Evolutionary conservation across 306 rosid genomes (phyloP), one percentile per base, ranked within the genome.

Genomic region (Trichosanthes cucumerina): DNA sequence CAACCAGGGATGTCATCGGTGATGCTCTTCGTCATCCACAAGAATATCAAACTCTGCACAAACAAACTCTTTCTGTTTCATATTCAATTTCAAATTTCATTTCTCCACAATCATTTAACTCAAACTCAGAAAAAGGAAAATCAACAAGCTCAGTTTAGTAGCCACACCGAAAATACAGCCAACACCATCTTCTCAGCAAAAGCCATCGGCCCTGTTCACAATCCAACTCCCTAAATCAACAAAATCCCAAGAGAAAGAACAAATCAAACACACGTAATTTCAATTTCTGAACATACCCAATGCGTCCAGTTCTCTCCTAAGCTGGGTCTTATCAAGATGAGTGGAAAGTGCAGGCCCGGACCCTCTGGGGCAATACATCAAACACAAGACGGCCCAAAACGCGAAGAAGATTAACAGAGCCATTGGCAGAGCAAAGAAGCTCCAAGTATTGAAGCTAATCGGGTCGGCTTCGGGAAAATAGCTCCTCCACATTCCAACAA

Each of bases 11-110:
- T 79, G 43, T 93, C 96, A 63, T 92, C 92, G 57, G 98, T 88
- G 60, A 94, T 88, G 69, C 87, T 92, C 81, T 93, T 92, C 72
- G 97, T 92, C 98, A 94, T 94, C 98, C 98, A 92, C 79, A 94
- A 77, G 56, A 89, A 16, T 68, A 94, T 87, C 72, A 94, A 81
- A 78, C 85, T 60, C 98, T 94, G 82, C 87, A 76, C 24, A 5
- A 34, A 53, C 21, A 9, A 47, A 52, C 47, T 1, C 21, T 16
- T 41, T 49, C 41, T 49, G 24, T 44, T 74, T 2, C 75, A 68
- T 3, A 68, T 39, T 19, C 75, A 6, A 68, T 19, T 39, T 39
- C 76, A 70, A 21, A 41, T 11, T 21, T 12, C 75, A 68, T 15
- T 7, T 14, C 47, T 64, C 46, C 70, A 63, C 70, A 63, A 33